Base-by-base conservation (phyloP, 1,284 basidiomycete species). In the Mycocalia duriaeana region DNA sequence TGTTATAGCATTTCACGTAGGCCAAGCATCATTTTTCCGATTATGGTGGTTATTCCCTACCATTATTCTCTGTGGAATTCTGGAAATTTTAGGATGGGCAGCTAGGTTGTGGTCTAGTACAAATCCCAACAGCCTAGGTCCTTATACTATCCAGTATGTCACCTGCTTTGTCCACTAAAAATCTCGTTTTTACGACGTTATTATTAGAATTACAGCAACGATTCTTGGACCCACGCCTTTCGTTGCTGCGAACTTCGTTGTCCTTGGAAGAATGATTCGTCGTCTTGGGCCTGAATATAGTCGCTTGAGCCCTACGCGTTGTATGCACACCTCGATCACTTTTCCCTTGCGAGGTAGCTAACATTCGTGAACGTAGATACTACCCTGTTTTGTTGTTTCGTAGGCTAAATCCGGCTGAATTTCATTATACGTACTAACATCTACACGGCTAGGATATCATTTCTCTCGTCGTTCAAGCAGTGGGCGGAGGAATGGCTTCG, bases 41-140 rank as follows among this genome's bases (percentile, higher is more conserved):
- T 67, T 73, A 48, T 81, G 75, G 73, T 77, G 71, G 63, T 59
- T 80, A 6, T 57, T 81, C 25, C 73, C 73, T 0, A 81, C 81
- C 1, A 68, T 72, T 4, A 62, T 71, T 18, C 53, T 76, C 1
- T 71, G 72, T 18, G 77, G 75, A 3, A 8, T 72, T 4, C 60
- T 72, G 2, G 81, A 85, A 58, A 51, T 76, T 18, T 49, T 77
- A 3, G 75, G 75, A 4, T 77, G 75, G 75, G 46, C 54, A 34
- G 67, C 50, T 3, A 53, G 69, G 20, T 45, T 69, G 2, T 69
- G 65, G 63, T 67, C 64, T 3, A 60, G 59, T 39, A 50, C 49
- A n/a, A 53, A 53, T 24, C 59, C 60, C 40, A 39, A 36, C 24
- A 36, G 42, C 23, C 13, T 25, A 8, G 24, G 40, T 14, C 48